These are phyloP conservation scores for Asterochloris erici DNA, from an alignment of 139 green algal genomes.

Conservation along the genomic window DNA sequence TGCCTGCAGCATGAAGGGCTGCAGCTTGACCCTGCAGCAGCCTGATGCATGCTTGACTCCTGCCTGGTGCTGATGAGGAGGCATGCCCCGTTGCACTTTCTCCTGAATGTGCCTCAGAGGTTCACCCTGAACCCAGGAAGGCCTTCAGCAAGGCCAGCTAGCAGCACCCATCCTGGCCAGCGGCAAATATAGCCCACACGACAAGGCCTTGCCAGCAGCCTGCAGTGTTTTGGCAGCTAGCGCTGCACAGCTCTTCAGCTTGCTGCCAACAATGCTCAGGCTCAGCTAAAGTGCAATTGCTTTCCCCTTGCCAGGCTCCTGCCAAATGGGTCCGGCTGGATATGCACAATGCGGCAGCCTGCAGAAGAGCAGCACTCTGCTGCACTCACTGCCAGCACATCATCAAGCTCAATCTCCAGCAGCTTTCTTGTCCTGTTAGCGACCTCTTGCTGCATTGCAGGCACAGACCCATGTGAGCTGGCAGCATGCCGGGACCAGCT, in stretches of 20 bases:
- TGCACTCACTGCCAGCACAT: slow-evolving; percentile 63
- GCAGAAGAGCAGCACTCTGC: background rate
- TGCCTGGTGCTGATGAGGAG: too few species aligned
- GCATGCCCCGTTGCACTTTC: too few species aligned
- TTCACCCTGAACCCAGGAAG: too few species aligned
- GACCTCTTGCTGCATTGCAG: slow-evolving; percentile 83
- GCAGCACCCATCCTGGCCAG: too few species aligned
- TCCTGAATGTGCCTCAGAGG: too few species aligned
- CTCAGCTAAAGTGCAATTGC: background rate
- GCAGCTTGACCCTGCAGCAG: background rate
- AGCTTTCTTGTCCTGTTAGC: slow-evolving; percentile 68
- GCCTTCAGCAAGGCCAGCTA: too few species aligned
- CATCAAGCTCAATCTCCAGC: slow-evolving; percentile 76
- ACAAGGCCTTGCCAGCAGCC: background rate
- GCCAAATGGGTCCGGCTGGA: too few species aligned
- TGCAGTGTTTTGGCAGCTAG: background rate
- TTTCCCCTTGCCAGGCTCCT: too few species aligned
- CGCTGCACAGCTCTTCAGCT: background rate
- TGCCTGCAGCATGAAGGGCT: slow-evolving; percentile 17
- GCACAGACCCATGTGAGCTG: background rate
- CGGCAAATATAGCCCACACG: too few species aligned
- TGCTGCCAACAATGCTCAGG: background rate
- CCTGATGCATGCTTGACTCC: too few species aligned
- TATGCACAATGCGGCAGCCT: background rate
- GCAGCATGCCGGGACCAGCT: background rate